These are phyloP conservation scores for Fusarium sp. DNA, from an alignment of 2,329 filamentous ascomycete species.

Conservation along the genomic window DNA sequence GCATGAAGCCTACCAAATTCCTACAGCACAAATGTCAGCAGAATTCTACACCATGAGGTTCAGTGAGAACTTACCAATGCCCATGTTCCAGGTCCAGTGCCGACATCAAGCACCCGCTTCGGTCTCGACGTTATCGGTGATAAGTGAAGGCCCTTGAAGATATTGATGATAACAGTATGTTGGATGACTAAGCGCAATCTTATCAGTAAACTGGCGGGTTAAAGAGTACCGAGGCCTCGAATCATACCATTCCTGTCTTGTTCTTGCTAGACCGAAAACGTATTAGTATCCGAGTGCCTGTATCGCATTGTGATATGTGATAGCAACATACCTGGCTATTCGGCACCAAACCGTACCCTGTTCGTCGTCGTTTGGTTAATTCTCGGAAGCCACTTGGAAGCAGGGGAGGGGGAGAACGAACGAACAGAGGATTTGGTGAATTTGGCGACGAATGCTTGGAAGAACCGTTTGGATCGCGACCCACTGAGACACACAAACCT, in stretches of 20 bases:
- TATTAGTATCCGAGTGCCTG: conserved; percentile 1
- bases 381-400: neutral
- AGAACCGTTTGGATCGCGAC: conserved; percentile 37
- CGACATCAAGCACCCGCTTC: conserved; percentile 34
- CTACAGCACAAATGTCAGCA: conserved; percentile 11
- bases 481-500: conserved; percentile 1
- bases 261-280: conserved; percentile 28
- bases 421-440: conserved; percentile 36
- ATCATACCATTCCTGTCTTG: conserved; percentile 38
- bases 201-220: conserved; percentile 12
- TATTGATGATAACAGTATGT: conserved; percentile 31
- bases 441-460: conserved; percentile 32
- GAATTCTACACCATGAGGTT: neutral
- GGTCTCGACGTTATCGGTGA: conserved; percentile 26
- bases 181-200: conserved; percentile 31
- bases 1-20: conserved; percentile 26
- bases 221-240: neutral
- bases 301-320: neutral
- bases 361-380: conserved; percentile 2
- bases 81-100: conserved; percentile 34
- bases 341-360: conserved; percentile 34
- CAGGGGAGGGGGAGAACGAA: conserved; percentile 6
- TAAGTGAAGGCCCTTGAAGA: conserved; percentile 37
- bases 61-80: conserved; percentile 18
- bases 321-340: conserved; percentile 30